phyloP scores from a whole-genome alignment of 75 land plant species.

The Cunninghamia lanceolata region DNA sequence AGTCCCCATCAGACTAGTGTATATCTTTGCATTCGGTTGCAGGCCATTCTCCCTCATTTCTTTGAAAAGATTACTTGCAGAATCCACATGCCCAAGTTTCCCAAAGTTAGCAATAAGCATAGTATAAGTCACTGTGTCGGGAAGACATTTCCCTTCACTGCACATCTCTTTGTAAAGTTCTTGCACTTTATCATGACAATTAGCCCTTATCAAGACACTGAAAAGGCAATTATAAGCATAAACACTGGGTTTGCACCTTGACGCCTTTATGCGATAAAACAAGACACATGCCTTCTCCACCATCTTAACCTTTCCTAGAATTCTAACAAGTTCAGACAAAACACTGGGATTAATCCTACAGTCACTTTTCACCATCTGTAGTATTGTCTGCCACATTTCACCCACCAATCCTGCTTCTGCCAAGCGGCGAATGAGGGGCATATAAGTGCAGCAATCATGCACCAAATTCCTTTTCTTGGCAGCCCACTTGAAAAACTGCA shows the following conservation, averaged over 20 bases:
- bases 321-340: conserved; percentile 49
- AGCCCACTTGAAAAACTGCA: conserved; percentile 71
- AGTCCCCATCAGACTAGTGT: conserved; percentile 60
- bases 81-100: conserved; percentile 53
- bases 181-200: conserved; percentile 54
- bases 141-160: conserved; percentile 59
- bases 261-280: conserved; percentile 59
- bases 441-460: conserved; percentile 57
- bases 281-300: conserved; percentile 62
- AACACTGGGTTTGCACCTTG: conserved; percentile 49
- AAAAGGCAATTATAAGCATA: conserved; percentile 62
- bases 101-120: conserved; percentile 53
- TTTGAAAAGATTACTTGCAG: conserved; percentile 55
- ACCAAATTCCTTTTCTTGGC: conserved; percentile 55
- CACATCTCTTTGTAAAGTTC: conserved; percentile 82
- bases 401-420: conserved; percentile 48
- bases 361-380: conserved; percentile 52
- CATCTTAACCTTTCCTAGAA: conserved; percentile 70
- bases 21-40: conserved; percentile 62
- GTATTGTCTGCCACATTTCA: conserved; percentile 65
- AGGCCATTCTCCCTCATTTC: conserved; percentile 65
- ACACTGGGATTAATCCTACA: conserved; percentile 40
- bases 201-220: conserved; percentile 59
- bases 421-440: conserved; percentile 53
- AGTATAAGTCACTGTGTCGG: conserved; percentile 65